phyloP scores from a whole-genome alignment of 805 yeast genomes.

The Priceomyces medius region DNA sequence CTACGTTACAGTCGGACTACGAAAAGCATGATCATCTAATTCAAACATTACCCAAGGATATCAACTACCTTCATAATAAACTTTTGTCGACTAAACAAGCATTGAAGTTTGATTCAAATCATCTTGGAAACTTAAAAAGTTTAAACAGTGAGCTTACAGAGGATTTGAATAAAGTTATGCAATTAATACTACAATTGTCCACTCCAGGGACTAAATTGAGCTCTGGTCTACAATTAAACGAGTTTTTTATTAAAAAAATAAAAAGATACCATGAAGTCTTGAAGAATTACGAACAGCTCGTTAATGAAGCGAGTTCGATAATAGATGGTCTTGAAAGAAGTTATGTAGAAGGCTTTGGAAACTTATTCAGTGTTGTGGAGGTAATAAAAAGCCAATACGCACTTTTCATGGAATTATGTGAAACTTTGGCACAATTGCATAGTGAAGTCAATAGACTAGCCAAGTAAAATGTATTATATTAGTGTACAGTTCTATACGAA shows the following conservation, averaged over 20 bases:
- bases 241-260: slow-evolving; percentile 53
- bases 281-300: slow-evolving; percentile 59
- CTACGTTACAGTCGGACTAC: slow-evolving; percentile 60
- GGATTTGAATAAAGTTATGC: slow-evolving; percentile 55
- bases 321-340: slow-evolving; percentile 42
- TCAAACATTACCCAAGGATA: slow-evolving; percentile 71
- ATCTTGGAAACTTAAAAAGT: slow-evolving; percentile 31
- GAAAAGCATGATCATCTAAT: slow-evolving; percentile 63
- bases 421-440: slow-evolving; percentile 70
- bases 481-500: not conserved
- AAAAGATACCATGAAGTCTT: slow-evolving; percentile 48
- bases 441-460: slow-evolving; percentile 24
- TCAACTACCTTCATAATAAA: slow-evolving; percentile 59
- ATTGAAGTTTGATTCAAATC: slow-evolving; percentile 45
- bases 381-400: slow-evolving; percentile 68
- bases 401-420: slow-evolving; percentile 73
- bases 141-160: slow-evolving; percentile 42
- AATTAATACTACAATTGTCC: slow-evolving; percentile 49
- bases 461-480: slow-evolving; percentile 6
- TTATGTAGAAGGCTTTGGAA: slow-evolving; percentile 40
- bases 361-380: slow-evolving; percentile 48
- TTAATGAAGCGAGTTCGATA: slow-evolving; percentile 58
- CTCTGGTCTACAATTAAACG: slow-evolving; percentile 53
- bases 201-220: slow-evolving; percentile 59
- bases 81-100: slow-evolving; percentile 68